A percentile compares a stretch with the other conserved stretches of the same genome.
These are phyloP conservation scores for Chalaropsis ovoidea DNA, from an alignment of 2,329 filamentous ascomycete species.

Conservation along the genomic window DNA sequence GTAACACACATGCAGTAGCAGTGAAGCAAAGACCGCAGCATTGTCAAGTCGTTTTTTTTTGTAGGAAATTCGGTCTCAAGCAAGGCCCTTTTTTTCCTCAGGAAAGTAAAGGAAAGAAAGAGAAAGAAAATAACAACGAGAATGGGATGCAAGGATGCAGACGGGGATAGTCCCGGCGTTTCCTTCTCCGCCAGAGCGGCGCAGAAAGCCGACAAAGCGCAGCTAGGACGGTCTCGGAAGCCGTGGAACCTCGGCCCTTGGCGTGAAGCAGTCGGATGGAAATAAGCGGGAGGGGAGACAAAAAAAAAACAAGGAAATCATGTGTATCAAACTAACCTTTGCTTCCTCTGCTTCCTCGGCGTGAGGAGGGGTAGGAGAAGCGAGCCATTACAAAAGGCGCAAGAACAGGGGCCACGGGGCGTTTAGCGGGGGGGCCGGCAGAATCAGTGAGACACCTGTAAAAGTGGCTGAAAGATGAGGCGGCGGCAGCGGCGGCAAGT, in stretches of 20 bases:
- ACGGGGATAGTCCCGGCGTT: neutral
- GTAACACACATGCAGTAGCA: slow-evolving; percentile 5
- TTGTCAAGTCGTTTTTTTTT: neutral
- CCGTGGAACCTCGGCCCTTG: neutral
- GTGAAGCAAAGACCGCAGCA: neutral
- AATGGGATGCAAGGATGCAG: neutral
- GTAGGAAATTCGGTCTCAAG: neutral
- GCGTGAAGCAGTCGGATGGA: neutral
- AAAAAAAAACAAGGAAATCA: neutral
- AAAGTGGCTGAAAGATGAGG: neutral
- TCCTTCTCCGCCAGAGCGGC: neutral
- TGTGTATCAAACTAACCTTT: slow-evolving; percentile 10
- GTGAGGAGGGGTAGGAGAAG: neutral
- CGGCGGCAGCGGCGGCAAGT: neutral
- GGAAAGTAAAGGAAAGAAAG: neutral
- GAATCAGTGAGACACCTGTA: no score
- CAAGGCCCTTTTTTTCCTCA: neutral
- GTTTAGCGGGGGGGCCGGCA: neutral
- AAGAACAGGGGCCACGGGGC: neutral
- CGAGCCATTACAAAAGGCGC: slow-evolving; percentile 1
- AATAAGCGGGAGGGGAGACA: neutral
- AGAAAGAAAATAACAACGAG: neutral
- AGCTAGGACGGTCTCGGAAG: neutral
- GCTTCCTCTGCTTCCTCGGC: slow-evolving; percentile 10
- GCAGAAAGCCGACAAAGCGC: neutral